Evolutionary conservation across 2,329 filamentous ascomycete genomes (phyloP), one percentile per base, ranked within the genome.

Genomic region (Thelonectria discophora): DNA sequence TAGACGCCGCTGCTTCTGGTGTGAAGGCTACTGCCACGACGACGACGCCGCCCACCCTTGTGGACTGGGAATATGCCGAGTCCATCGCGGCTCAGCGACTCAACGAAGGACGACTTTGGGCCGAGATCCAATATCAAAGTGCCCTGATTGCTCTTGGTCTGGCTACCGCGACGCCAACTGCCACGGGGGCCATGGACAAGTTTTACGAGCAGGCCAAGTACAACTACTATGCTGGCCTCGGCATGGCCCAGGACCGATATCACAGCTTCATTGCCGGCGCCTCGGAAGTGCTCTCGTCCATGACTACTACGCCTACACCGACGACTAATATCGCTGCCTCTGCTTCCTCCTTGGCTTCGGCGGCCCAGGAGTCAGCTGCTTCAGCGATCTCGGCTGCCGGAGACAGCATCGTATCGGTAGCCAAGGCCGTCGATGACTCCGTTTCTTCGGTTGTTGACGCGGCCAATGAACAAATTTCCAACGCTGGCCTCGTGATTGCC

Each of bases 181-280:
- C 76, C 2, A 87, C 77, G 65, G 78, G 82, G 0, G 70, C 78
- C 75, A 84, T 75, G 62, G 89, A 79, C 76, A 89, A 78, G 81
- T 85, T 82, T 78, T 86, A 79, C 73, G 86, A 81, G 73, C 88
- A 82, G 79, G 90, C 85, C 47, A 85, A 82, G 67, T 78, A 84
- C 67, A 85, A 87, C 72, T 94, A 94, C 76, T 94, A 93, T 69
- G 90, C 92, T 65, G 91, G 89, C 11, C 77, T 95, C 21, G 92
- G 92, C 27, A 76, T 92, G 46, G 92, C 93, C 1, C 90, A 96
- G 70, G 91, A 88, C 45, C 87, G 89, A 39, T 95, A 95, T 75
- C 88, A 89, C 5, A 89, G 89, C 51, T 94, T 95, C 71, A 66
- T 95, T 2, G 82, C 83, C 12, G 88, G 89, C 5, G 92, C 91